Evolutionary conservation across 495 filamentous ascomycete species (phyloP).

Genomic region (Penicillium flavigenum): DNA sequence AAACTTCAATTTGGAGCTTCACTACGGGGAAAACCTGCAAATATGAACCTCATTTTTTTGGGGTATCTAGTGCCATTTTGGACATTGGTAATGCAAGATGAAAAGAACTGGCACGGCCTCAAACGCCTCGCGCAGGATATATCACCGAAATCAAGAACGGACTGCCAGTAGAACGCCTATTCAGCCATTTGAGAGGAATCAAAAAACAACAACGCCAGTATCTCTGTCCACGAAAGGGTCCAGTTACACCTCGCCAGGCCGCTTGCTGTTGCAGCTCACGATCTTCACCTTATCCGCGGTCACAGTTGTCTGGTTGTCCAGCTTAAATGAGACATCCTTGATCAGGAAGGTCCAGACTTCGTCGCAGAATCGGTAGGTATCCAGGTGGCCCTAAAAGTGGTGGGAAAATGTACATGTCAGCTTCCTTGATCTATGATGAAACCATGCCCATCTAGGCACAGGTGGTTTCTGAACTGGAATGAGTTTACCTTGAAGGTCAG

Average conservation of each 20-base stretch:
- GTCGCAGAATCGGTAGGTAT: conserved; percentile 99
- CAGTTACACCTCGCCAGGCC: conserved; percentile 63
- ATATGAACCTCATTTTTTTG: conserved; percentile 12
- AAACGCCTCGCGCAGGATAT: conserved; percentile 19
- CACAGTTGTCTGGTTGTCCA: conserved; percentile 71
- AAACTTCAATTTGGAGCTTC: not conserved
- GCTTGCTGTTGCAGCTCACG: conserved; percentile 90
- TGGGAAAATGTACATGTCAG: conserved; percentile 18
- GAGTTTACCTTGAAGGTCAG: conserved; percentile 90
- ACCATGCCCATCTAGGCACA: not conserved
- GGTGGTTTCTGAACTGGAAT: not conserved
- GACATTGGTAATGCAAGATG: conserved; percentile 17
- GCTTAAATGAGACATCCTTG: conserved; percentile 96
- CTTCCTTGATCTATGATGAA: not conserved
- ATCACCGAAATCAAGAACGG: conserved; percentile 11
- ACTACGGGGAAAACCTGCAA: not conserved
- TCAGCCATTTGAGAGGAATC: conserved; percentile 11
- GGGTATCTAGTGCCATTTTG: conserved; percentile 26
- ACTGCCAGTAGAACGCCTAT: conserved; percentile 25
- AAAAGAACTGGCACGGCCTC: conserved; percentile 4
- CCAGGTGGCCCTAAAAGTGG: conserved; percentile 75
- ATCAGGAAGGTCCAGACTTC: conserved; percentile 99
- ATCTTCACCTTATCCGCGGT: conserved; percentile 90
- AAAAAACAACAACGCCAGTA: conserved; percentile 20
- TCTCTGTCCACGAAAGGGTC: conserved; percentile 1